Evolutionary conservation across 371 early-diverging fungal species (phyloP), one percentile per base, ranked within the genome.

Genomic region (Sporodiniella umbellata): DNA sequence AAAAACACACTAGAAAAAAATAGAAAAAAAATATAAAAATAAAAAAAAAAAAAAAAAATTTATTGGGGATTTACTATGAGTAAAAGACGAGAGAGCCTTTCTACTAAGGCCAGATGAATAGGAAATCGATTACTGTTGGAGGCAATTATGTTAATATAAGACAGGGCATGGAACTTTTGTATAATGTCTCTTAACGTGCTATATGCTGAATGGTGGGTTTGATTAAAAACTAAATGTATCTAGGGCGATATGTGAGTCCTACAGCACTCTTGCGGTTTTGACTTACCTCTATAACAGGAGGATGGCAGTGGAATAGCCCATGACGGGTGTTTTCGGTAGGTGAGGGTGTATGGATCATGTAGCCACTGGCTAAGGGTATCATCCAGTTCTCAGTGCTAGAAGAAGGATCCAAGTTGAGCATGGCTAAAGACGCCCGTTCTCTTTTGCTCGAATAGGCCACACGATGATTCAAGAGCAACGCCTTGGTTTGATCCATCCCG

Each of bases 311-410:
- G 17, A 74, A 78, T 31, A 70, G 64, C 44, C 75, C 81, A 14
- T 62, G 63, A 35, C 64, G 64, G 17, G 73, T 65, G 22, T 71
- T 61, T 37, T 64, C 56, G 42, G 63, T 70, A 40, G 69, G 63
- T 25, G 56, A 53, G 1, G 64, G 56, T 21, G 60, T 47, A 14
- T 78, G 77, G n/a, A 78, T 72, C 63, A 81, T 50, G 48, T 83
- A 83, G 3, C 81, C 83, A 33, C 70, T 80, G 3, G 83, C 73
- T 42, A 83, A 64, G 17, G 83, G 83, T 33, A 83, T 57, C 62
- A 83, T 78, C 72, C 79, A 78, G 38, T 42, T 56, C 38, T 70
- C 67, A 37, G 53, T 56, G 39, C 61, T 59, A n/a, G 60, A 54
- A 42, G 61, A 42, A 7, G 54, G 45, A 35, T 54, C 51, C 39